Evolutionary conservation across 2,329 filamentous ascomycete genomes (phyloP).

Genomic region (Penicillium concentricum): DNA sequence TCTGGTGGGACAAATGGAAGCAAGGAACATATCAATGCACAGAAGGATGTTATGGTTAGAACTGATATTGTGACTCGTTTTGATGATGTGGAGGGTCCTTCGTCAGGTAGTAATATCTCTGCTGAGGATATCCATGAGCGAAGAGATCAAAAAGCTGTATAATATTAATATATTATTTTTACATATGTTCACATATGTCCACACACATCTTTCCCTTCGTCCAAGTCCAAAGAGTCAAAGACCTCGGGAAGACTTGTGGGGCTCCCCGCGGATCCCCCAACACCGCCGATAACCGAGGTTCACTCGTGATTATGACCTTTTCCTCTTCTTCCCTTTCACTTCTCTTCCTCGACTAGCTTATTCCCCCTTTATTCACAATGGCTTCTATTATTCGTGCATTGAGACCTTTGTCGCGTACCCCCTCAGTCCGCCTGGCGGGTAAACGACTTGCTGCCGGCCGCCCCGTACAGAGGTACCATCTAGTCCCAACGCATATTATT

Average conservation of each 20-base stretch:
- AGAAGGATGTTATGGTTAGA: conserved; percentile 2
- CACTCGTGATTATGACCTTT: conserved; percentile 19
- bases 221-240: too few species aligned
- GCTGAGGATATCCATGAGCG: not conserved
- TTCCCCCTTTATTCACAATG: conserved; percentile 37
- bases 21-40: not conserved
- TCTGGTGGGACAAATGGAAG: not conserved
- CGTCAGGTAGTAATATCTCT: not conserved
- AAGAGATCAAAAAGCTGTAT: not conserved
- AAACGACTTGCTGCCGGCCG: conserved; percentile 39
- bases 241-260: conserved; percentile 3
- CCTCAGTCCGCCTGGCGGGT: conserved; percentile 40
- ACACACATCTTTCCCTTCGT: not conserved
- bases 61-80: conserved; percentile 10
- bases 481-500: not conserved
- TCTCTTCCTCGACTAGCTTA: conserved; percentile 3
- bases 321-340: not conserved
- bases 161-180: not conserved
- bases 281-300: conserved; percentile 28
- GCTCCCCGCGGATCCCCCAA: conserved; percentile 21
- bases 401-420: conserved; percentile 46
- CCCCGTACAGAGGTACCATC: conserved; percentile 42
- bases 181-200: too few species aligned
- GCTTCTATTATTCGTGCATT: conserved; percentile 49
- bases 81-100: not conserved